phyloP scores from a whole-genome alignment of 75 land plant genomes.

The Sequoia sempervirens region DNA sequence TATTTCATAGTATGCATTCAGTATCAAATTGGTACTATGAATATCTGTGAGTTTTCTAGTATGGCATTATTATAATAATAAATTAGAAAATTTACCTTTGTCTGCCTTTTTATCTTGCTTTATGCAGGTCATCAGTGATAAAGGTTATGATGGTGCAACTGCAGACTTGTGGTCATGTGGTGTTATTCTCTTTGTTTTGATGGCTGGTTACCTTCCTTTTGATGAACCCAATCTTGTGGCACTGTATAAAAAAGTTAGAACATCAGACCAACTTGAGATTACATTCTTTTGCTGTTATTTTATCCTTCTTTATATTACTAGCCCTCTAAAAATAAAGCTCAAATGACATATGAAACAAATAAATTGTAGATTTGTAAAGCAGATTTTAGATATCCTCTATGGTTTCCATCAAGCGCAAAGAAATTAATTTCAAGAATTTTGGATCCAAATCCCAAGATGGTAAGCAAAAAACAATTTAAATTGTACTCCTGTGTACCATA shows the following conservation, averaged over 20 bases:
- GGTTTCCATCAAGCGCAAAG: slow-evolving; percentile 82
- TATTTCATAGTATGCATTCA: not conserved
- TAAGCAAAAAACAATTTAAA: slow-evolving; percentile 28
- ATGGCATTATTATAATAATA: not conserved
- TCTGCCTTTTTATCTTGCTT: not conserved
- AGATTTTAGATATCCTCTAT: slow-evolving; percentile 80
- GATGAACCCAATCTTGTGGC: slow-evolving; percentile 49
- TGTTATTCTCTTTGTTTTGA: slow-evolving; percentile 71
- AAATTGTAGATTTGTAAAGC: slow-evolving; percentile 71
- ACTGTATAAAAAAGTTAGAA: slow-evolving; percentile 53
- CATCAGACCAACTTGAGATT: not conserved
- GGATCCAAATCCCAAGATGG: slow-evolving; percentile 85
- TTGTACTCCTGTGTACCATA: not conserved
- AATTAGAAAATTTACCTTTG: not conserved
- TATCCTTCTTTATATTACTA: not conserved
- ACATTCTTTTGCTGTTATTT: not conserved
- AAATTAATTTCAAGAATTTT: slow-evolving; percentile 69
- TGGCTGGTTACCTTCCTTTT: slow-evolving; percentile 92
- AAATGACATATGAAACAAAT: not conserved
- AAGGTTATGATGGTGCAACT: slow-evolving; percentile 87
- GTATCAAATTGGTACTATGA: not conserved
- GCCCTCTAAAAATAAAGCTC: not conserved
- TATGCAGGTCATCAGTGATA: slow-evolving; percentile 42
- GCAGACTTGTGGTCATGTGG: slow-evolving; percentile 95
- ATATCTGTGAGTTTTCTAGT: too few relatives aligned